Evolutionary conservation across 176 grass and related monocot species (phyloP), one percentile per base, ranked within the genome.

Genomic region (Aegilops tauschii): DNA sequence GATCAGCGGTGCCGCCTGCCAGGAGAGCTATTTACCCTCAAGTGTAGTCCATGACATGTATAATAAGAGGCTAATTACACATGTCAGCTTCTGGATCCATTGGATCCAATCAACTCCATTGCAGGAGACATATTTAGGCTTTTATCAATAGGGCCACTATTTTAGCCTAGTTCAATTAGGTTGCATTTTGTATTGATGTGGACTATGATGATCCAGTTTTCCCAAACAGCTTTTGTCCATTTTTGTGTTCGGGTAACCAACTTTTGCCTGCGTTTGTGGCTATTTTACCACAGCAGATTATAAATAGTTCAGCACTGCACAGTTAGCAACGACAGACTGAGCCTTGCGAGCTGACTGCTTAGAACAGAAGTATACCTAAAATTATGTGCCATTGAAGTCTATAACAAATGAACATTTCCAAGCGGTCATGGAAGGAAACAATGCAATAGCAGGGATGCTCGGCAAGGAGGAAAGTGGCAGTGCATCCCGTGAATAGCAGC

Each of bases 361-460:
- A 49, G 65, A 69, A 69, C 30, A 69, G 42, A 66, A 73, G 37
- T 23, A 74, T 29, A 49, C 13, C 3, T 44, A 44, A 44, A 73
- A 73, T 27, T 73, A 44, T 44, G 69, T 25, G 69, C 69, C 21
- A n/a, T 49, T 74, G 39, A 73, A 73, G 70, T 73, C 71, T 47
- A 45, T 47, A 45, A 17, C n/a, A 49, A 74, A 74, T 28, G 23
- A 47, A 74, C 71, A 74, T 74, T 74, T 74, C 45, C 27, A 74
- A 47, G 72, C 7, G 72, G 72, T 49, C 25, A 12, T 75, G 72
- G 72, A 29, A 75, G 42, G 72, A 75, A 73, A 75, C 72, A 49
- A 23, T 47, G 40, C 71, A 23, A 74, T 49, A 44, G 40, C 13
- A 75, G 42, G 25, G 72, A 29, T 7, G 25, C 40, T 8, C 49